Percentiles rank a stretch among this genome's conserved stretches.
Conservation (phyloP, 805 yeast species). For the Candida stauntonica region DNA sequence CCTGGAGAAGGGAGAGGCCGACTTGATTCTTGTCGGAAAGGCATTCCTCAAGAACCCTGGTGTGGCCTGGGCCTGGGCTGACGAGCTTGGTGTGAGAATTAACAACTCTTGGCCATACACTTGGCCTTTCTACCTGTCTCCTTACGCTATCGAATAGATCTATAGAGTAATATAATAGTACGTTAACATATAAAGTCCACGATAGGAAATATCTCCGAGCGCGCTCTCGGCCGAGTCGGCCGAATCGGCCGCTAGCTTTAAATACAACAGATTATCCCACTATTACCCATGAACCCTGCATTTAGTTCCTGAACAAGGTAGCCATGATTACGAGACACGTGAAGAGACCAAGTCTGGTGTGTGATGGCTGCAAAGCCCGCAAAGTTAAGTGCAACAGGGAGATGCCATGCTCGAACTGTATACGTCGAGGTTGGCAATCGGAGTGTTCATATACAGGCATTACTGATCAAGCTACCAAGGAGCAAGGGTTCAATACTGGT, state of each 20-base stretch:
- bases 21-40: conserved; percentile 43
- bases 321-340: background rate
- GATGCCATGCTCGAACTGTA: conserved; percentile 6
- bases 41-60: conserved; percentile 46
- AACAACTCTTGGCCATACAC: conserved; percentile 34
- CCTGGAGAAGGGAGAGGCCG: conserved; percentile 41
- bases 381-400: conserved; percentile 9
- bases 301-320: no score
- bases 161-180: no score
- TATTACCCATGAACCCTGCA: no score
- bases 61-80: conserved; percentile 48
- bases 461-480: background rate
- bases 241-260: no score
- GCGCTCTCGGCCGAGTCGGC: background rate
- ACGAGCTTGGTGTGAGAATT: conserved; percentile 39
- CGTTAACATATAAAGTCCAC: no score
- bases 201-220: background rate
- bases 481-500: no score
- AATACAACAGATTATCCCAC: no score
- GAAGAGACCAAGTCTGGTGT: conserved; percentile 4
- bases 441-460: conserved; percentile 1
- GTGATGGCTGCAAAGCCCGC: conserved; percentile 3
- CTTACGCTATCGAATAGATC: conserved; percentile 1
- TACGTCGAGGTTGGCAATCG: conserved; percentile 4
- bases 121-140: conserved; percentile 28